Conservation (phyloP, 2,329 filamentous ascomycete species). For the Harringtonia aguacate region DNA sequence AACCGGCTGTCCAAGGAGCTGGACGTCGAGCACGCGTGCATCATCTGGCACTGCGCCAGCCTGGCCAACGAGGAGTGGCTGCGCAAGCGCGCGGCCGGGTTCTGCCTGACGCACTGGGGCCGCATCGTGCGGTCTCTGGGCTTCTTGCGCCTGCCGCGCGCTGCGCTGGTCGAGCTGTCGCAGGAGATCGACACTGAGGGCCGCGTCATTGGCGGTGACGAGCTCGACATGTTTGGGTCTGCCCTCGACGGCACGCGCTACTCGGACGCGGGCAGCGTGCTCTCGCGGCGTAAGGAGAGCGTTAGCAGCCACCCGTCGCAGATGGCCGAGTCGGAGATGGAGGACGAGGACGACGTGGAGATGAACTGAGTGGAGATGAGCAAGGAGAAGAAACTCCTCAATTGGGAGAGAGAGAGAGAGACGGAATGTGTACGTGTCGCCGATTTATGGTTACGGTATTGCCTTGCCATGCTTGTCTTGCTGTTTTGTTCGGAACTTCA, state of each 20-base stretch:
- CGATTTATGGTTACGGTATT: too few species aligned
- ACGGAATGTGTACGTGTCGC: too few species aligned
- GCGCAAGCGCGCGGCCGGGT: slow-evolving; percentile 73
- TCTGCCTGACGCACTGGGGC: slow-evolving; percentile 91
- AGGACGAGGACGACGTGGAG: slow-evolving; percentile 15
- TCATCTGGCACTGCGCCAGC: slow-evolving; percentile 90
- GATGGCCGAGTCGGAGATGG: slow-evolving; percentile 41
- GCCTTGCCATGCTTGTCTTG: too few species aligned
- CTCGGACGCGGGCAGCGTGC: slow-evolving; percentile 24
- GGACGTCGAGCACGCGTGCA: slow-evolving; percentile 87
- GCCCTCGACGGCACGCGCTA: slow-evolving; percentile 35
- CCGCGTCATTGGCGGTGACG: slow-evolving; percentile 80
- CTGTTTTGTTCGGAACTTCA: too few species aligned
- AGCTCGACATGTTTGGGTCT: slow-evolving; percentile 50
- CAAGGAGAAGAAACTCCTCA: too few species aligned
- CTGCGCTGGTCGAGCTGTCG: slow-evolving; percentile 78
- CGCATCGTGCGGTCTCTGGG: slow-evolving; percentile 81
- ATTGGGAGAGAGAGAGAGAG: too few species aligned
- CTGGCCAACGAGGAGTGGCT: slow-evolving; percentile 91
- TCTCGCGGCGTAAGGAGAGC: slow-evolving; percentile 43
- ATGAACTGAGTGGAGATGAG: slow-evolving; percentile 10
- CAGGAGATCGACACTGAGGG: slow-evolving; percentile 91
- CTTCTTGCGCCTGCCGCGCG: slow-evolving; percentile 70
- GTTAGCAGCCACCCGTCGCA: slow-evolving; percentile 49
- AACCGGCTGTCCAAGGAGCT: slow-evolving; percentile 84